A percentile compares a stretch with the other conserved stretches of the same genome.
phyloP scores from a whole-genome alignment of 345 rosid species.

The Adansonia digitata region DNA sequence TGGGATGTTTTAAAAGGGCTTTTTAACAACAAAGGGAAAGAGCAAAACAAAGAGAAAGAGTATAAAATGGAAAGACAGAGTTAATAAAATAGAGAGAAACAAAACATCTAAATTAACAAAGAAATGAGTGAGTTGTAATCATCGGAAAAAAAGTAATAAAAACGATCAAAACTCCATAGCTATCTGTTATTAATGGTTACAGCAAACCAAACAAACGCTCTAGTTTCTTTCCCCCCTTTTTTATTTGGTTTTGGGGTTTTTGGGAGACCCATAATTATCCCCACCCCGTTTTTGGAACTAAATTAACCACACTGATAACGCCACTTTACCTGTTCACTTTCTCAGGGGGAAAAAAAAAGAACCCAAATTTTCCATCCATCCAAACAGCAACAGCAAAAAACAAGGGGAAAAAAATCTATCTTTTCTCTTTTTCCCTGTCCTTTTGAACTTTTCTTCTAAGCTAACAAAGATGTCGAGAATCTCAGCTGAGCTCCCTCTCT shows the following conservation, averaged over 20 bases:
- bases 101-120: neutral
- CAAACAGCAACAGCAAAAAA: slow-evolving; percentile 16
- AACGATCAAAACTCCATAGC: slow-evolving; percentile 15
- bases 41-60: neutral
- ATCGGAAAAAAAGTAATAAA: slow-evolving; percentile 15
- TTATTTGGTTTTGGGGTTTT: neutral
- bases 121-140: slow-evolving; percentile 25
- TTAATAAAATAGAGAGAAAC: neutral
- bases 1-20: neutral
- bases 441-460: neutral
- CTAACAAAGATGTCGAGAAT: slow-evolving; percentile 24
- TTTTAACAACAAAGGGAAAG: neutral
- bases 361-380: slow-evolving; percentile 14
- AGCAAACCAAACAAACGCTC: slow-evolving; percentile 19
- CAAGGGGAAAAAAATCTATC: neutral
- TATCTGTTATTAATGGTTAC: slow-evolving; percentile 33
- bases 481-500: neutral
- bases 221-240: neutral
- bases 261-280: neutral
- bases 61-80: slow-evolving; percentile 4
- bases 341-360: neutral
- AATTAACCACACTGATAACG: neutral
- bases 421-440: neutral
- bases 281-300: slow-evolving; percentile 11
- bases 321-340: slow-evolving; percentile 15